These are phyloP conservation scores for Solanum hybrid DNA, from an alignment of 305 asterid genomes.

Conservation along the genomic window DNA sequence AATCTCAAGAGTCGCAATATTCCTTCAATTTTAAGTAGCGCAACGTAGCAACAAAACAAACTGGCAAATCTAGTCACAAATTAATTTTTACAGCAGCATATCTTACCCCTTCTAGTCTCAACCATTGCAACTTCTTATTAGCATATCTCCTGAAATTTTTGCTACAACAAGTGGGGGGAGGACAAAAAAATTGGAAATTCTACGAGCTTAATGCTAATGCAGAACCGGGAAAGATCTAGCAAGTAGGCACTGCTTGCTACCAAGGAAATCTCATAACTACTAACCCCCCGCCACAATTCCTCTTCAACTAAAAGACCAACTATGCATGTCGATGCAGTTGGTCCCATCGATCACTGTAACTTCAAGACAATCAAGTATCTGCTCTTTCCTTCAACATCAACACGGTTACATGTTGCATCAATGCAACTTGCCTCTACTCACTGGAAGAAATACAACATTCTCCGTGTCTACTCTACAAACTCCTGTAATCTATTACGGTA, in stretches of 20 bases:
- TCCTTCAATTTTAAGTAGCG: not conserved
- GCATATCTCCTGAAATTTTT: not conserved
- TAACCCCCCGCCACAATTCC: not conserved
- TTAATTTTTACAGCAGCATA: not conserved
- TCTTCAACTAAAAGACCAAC: not conserved
- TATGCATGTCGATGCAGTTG: not conserved
- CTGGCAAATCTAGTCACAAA: constrained; percentile 3
- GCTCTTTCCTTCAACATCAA: not conserved
- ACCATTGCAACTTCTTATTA: not conserved
- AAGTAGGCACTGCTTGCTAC: not conserved
- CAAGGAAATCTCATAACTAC: not conserved
- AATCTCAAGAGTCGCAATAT: not conserved
- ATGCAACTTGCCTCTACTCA: not conserved
- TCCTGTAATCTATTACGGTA: constrained; percentile 92
- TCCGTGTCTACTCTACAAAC: constrained; percentile 43
- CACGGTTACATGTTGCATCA: not conserved
- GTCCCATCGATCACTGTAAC: not conserved
- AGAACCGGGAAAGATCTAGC: not conserved
- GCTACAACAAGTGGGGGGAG: not conserved
- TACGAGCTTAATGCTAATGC: not conserved
- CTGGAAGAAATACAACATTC: not conserved
- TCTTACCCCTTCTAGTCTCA: not conserved
- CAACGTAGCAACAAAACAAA: not conserved
- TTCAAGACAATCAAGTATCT: not conserved
- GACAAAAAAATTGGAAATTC: not conserved